Base-by-base conservation (phyloP, 306 rosid species). In the Fragaria nilgerrensis region DNA sequence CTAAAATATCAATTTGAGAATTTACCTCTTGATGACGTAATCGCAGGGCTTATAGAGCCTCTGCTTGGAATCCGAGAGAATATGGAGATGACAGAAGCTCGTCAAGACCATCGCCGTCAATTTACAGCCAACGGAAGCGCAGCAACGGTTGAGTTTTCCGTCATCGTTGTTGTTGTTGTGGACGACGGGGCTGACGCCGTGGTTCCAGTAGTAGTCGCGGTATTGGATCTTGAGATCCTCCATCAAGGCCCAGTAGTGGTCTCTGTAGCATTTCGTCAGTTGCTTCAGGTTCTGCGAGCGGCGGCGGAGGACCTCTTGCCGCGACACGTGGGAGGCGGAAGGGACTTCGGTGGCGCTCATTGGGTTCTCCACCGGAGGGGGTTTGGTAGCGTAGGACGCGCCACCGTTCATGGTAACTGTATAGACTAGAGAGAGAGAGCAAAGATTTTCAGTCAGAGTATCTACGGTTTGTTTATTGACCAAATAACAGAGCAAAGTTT, bases 121-220 rank as follows among this genome's bases (percentile, higher is more conserved):
- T 52, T 82, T 77, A 77, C 98, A 93, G n/a, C 80, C 89, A 1
- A 72, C 20, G 4, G 81, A 86, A 15, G 89, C 83, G 58, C 97
- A 93, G 19, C 72, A 70, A 20, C 44, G 76, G 25, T 50, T 20
- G 29, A 15, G 5, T 12, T 7, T 37, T 3, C 32, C 64, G 41
- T 34, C 75, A 1, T 29, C 41, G 12, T 2, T 6, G 63, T 5
- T 8, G 75, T 29, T 9, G 75, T 49, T 48, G 23, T 72, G 96
- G 84, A 87, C 88, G 84, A 87, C 88, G 58, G 98, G 97, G 74
- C 91, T 89, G 80, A 78, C 89, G 0, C 97, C 98, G 52, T 84
- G 86, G 13, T 82, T 82, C 97, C 98, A 91, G 70, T 80, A 89
- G 68, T 89, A 93, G 4, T 89, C 86, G 65, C 84, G 76, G 84